Evolutionary conservation across 306 rosid species (phyloP), one percentile per base, ranked within the genome.

Genomic region (Crotalaria pallida): DNA sequence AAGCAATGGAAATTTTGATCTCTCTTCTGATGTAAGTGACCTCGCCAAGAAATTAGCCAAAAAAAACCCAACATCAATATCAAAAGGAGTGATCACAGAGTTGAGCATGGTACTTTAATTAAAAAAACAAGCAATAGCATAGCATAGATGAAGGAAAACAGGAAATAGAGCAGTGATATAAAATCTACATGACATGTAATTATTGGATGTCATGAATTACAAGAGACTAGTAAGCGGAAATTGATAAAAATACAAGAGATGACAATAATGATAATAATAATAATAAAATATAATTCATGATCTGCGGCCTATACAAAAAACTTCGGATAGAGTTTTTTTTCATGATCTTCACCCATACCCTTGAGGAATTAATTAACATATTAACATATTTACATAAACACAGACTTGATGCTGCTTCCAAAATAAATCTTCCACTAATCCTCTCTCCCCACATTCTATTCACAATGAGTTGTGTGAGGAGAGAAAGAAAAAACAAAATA

Each of bases 281-380:
- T 61, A 69, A 50, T 47, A 36, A n/a, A n/a, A n/a, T n/a, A 49
- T 47, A 29, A 56, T 56, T 34, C 81, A 68, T 52, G 8, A 59
- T 65, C 74, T 59, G 8, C 70, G 55, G 33, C 62, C 49, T 33
- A 72, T 65, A 73, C 53, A 62, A 53, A 53, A 62, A 48, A 58
- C 67, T 73, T 67, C 10, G 29, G 77, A 79, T 34, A 27, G 5
- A 27, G 5, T 38, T 53, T 18, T 47, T 69, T 64, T 26, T 13
- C 50, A 77, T 45, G 21, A 33, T 63, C 84, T 69, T 79, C 81
- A 60, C 56, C 85, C 81, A 53, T 49, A 67, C 47, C 17, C 45
- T 26, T 36, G 31, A 57, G 45, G 72, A 47, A 67, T 67, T 19
- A 75, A 89, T 81, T 48, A 49, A 83, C 92, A 87, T 13, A 31